Evolutionary conservation across 441 rosid species (phyloP).

Genomic region (Erodium trifolium): DNA sequence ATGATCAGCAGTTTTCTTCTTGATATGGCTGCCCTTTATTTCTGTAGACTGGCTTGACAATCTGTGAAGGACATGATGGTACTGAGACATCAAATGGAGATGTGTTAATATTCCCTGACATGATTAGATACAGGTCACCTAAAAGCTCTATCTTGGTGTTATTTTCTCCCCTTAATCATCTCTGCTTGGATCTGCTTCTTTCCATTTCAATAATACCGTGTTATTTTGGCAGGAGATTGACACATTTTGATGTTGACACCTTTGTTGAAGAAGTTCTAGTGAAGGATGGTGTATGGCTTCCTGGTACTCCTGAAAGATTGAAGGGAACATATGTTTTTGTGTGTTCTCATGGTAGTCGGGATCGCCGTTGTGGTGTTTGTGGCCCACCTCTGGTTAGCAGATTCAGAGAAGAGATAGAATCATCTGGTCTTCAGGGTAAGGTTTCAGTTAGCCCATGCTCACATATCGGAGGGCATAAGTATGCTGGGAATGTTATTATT

Average conservation of each 20-base stretch:
- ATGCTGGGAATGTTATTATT: conserved; percentile 91
- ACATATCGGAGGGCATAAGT: conserved; percentile 89
- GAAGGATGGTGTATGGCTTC: conserved; percentile 88
- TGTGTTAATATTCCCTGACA: conserved; percentile 94
- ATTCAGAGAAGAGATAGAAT: conserved; percentile 82
- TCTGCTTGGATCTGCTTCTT: conserved; percentile 6
- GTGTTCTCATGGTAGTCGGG: conserved; percentile 88
- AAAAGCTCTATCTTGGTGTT: not conserved
- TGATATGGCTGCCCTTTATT: conserved; percentile 14
- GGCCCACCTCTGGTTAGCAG: conserved; percentile 72
- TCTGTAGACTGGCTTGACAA: conserved; percentile 69
- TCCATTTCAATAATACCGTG: conserved; percentile 18
- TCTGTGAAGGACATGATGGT: conserved; percentile 99
- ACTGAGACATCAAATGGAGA: conserved; percentile 96
- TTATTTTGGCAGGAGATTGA: conserved; percentile 61
- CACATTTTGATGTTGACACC: conserved; percentile 97
- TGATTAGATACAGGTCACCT: conserved; percentile 87
- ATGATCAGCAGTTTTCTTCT: conserved; percentile 6
- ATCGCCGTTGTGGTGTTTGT: conserved; percentile 85
- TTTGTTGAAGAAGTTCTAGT: conserved; percentile 98
- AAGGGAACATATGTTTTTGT: conserved; percentile 81
- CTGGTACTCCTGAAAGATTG: conserved; percentile 77
- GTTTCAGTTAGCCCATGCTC: conserved; percentile 95
- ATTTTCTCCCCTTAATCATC: not conserved
- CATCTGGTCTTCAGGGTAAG: conserved; percentile 62